phyloP scores from a whole-genome alignment of 2,329 filamentous ascomycete species.

The Pestalotiopsis sp. region DNA sequence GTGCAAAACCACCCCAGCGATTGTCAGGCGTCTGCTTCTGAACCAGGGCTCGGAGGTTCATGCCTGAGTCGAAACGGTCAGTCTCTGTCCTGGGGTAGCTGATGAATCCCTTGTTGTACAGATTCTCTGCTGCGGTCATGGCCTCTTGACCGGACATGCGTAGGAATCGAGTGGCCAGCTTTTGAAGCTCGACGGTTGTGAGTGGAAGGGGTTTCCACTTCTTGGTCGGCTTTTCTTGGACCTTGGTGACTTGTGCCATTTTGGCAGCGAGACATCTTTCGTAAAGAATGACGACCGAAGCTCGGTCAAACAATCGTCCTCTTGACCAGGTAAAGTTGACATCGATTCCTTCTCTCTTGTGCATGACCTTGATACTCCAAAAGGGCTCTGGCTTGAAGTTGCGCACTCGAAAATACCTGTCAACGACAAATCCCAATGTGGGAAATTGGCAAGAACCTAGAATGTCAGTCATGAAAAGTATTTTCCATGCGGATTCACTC shows the following conservation, averaged over 20 bases:
- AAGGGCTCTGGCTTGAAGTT: conserved; percentile 93
- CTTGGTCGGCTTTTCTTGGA: conserved; percentile 87
- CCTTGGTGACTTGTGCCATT: conserved; percentile 78
- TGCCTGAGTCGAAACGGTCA: conserved; percentile 89
- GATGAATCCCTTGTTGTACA: conserved; percentile 95
- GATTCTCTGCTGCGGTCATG: conserved; percentile 82
- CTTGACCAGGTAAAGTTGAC: conserved; percentile 86
- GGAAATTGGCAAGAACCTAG: conserved; percentile 92
- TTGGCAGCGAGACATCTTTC: conserved; percentile 82
- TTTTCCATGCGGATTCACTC: conserved; percentile 27
- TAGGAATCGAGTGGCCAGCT: conserved; percentile 87
- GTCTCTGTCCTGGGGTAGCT: conserved; percentile 98
- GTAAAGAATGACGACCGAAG: conserved; percentile 78
- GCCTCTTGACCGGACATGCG: conserved; percentile 89
- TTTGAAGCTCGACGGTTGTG: conserved; percentile 95
- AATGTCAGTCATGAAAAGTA: conserved; percentile 19
- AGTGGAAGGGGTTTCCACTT: conserved; percentile 94
- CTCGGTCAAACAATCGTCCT: conserved; percentile 84
- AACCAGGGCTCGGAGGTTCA: conserved; percentile 79
- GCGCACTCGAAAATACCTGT: conserved; percentile 89
- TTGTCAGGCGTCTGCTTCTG: conserved; percentile 80
- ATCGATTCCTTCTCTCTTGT: conserved; percentile 75
- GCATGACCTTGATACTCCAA: conserved; percentile 87
- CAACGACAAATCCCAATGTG: conserved; percentile 94
- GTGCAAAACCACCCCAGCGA: conserved; percentile 81